phyloP scores from a whole-genome alignment of 2,329 filamentous ascomycete species.

The Chaetothyriales sp. region DNA sequence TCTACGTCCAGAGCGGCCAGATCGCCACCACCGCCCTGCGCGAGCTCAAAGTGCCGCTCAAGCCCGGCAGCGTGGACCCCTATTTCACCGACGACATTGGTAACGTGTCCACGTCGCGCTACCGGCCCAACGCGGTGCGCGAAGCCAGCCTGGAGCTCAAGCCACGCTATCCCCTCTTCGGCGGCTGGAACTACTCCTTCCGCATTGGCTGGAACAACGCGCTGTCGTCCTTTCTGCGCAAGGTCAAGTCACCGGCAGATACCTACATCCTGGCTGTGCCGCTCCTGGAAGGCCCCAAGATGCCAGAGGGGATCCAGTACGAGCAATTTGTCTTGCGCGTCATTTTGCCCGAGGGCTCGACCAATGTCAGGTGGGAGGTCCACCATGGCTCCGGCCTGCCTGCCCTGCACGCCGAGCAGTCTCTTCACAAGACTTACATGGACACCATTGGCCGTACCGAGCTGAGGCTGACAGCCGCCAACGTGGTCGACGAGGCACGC shows the following conservation, averaged over 20 bases:
- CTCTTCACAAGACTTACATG: conserved; percentile 75
- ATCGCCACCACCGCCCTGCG: conserved; percentile 65
- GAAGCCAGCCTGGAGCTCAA: conserved; percentile 80
- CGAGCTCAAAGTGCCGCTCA: conserved; percentile 67
- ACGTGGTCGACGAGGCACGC: conserved; percentile 80
- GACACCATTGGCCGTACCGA: conserved; percentile 82
- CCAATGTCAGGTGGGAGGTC: conserved; percentile 49
- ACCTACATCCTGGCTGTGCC: conserved; percentile 81
- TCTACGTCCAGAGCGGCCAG: conserved; percentile 44
- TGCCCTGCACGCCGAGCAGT: conserved; percentile 46
- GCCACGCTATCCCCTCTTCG: conserved; percentile 91
- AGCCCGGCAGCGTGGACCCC: conserved; percentile 64
- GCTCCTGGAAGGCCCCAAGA: conserved; percentile 83
- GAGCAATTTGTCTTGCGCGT: conserved; percentile 66
- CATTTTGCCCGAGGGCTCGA: conserved; percentile 80
- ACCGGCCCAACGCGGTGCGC: conserved; percentile 49
- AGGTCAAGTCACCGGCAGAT: conserved; percentile 42
- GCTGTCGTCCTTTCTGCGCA: conserved; percentile 60
- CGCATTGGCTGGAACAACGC: conserved; percentile 91
- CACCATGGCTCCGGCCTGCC: conserved; percentile 69
- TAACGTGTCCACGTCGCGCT: conserved; percentile 88
- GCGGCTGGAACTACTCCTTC: conserved; percentile 97
- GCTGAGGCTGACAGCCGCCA: conserved; percentile 65
- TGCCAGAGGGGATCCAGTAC: conserved; percentile 74
- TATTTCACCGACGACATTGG: conserved; percentile 96